Base-by-base conservation (phyloP, 2,329 filamentous ascomycete species). In the Diaporthe ilicicola region DNA sequence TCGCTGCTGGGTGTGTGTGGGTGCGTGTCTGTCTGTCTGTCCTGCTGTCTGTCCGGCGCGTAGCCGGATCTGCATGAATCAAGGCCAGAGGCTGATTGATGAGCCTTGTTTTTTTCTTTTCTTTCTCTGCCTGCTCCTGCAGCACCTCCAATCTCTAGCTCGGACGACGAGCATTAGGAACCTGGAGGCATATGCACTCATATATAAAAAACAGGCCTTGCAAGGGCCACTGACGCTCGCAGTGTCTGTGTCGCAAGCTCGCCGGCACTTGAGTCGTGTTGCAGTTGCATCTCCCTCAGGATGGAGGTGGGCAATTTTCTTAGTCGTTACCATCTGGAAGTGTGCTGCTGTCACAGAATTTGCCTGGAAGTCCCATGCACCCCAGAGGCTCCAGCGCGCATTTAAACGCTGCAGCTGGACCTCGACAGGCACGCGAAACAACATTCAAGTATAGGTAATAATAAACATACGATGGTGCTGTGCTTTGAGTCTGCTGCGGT, bases 391-490 rank as follows among this genome's bases (percentile, higher is more conserved):
- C 53, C 67, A 54, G 62, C 61, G 56, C 64, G 69, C 69, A 56
- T 46, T 71, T 73, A 73, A 48, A 66, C 56, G 64, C 64, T 22
- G 51, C 64, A 51, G 19, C 55, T 56, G 50, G 44, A 27, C 22
- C 44, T 48, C 34, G 19, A 73, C 42, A 68, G 66, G 64, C 56
- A 53, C 39, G 48, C 69, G 68, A 64, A 67, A 70, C 65, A 50
- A 73, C 69, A 73, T 73, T 73, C 64, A 69, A 68, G 44, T 50
- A 64, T 64, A 24, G 39, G 27, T 67, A 44, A 70, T 55, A 56
- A 54, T 65, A 50, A 50, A 56, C 61, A 70, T 70, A 72, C 70
- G 61, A 55, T 67, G 39, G 69, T 70, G 69, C 64, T 70, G 71
- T 71, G 71, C 37, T 68, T 39, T 29, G 53, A 54, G 62, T 44